These are phyloP conservation scores for Pseudogymnoascus verrucosus DNA, from an alignment of 2,329 filamentous ascomycete genomes.

Conservation along the genomic window DNA sequence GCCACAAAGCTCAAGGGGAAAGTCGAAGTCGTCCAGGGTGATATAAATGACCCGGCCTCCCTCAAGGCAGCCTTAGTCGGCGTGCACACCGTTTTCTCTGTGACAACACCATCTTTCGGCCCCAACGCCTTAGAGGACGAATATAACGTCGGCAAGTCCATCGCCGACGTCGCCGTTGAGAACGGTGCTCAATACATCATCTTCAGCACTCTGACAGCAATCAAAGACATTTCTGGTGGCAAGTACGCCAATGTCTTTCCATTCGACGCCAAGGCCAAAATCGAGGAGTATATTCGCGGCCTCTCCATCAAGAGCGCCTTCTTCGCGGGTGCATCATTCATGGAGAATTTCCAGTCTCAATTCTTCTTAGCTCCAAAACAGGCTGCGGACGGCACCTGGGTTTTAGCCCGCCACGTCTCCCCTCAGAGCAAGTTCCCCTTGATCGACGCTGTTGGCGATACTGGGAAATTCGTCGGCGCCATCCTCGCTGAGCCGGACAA, in stretches of 20 bases:
- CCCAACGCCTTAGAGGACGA: slow-evolving; percentile 22
- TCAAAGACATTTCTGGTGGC: slow-evolving; percentile 30
- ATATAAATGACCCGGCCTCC: slow-evolving; percentile 33
- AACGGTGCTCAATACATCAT: slow-evolving; percentile 34
- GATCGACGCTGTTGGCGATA: slow-evolving; percentile 23
- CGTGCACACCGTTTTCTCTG: slow-evolving; percentile 40
- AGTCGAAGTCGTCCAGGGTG: slow-evolving; percentile 33
- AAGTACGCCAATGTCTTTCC: slow-evolving; percentile 30
- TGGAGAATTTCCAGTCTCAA: slow-evolving; percentile 14
- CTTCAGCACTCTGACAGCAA: slow-evolving; percentile 34
- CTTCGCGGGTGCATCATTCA: slow-evolving; percentile 41
- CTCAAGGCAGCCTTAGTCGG: slow-evolving; percentile 35
- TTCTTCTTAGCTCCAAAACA: slow-evolving; percentile 16
- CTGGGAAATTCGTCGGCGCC: slow-evolving; percentile 27
- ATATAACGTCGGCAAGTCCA: slow-evolving; percentile 34
- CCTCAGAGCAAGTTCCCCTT: slow-evolving; percentile 24
- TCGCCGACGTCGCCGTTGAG: slow-evolving; percentile 34
- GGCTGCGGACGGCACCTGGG: slow-evolving; percentile 17
- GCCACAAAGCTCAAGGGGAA: slow-evolving; percentile 25
- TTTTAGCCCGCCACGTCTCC: slow-evolving; percentile 11
- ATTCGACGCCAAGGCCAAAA: slow-evolving; percentile 27
- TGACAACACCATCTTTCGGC: slow-evolving; percentile 38
- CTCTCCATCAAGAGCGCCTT: slow-evolving; percentile 38
- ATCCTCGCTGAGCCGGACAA: slow-evolving; percentile 36
- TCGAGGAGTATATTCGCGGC: slow-evolving; percentile 29